Evolutionary conservation across 768 basidiomycete species (phyloP), one percentile per base, ranked within the genome.

Genomic region (Psilocybe subaeruginosa): DNA sequence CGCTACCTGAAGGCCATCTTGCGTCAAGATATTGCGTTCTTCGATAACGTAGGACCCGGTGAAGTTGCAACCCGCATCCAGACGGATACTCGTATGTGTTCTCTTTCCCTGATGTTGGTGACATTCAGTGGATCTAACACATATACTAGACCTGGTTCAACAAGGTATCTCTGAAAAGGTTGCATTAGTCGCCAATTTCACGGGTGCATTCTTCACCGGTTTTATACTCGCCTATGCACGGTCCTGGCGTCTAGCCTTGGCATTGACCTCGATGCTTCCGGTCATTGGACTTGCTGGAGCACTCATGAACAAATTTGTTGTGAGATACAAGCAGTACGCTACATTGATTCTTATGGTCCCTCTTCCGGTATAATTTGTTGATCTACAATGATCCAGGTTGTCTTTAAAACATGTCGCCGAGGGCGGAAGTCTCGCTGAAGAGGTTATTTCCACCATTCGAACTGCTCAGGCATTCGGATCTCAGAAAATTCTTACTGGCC

Each of bases 51-150:
- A 57, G 95, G 96, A 27, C 89, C 95, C 2, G 96, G 96, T 61
- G 96, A 97, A 70, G 89, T 98, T 16, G 90, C 96, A 0, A 97
- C 95, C 3, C 86, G 95, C 41, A 97, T 97, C 63, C 90, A 93
- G 72, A 92, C 91, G 0, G 91, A 93, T 70, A 92, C 90, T 17
- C 92, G 91, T 91, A 69, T 64, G 87, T 19, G 19, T 12, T 64
- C 46, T 52, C 5, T 16, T 12, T 5, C 31, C 54, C 54, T 16
- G 47, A n/a, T 56, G 19, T 57, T 46, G 52, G 54, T 11, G 7
- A n/a, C 19, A 23, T 12, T 8, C 43, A 1, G 11, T 8, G 17
- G 8, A 62, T 35, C 23, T 9, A 4, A 27, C 11, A 3, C 2
- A 23, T 23, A 8, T 58, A 19, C 8, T 56, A 92, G 91, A 97